phyloP scores from a whole-genome alignment of 257 asterid genomes.

The Nicotiana attenuata region DNA sequence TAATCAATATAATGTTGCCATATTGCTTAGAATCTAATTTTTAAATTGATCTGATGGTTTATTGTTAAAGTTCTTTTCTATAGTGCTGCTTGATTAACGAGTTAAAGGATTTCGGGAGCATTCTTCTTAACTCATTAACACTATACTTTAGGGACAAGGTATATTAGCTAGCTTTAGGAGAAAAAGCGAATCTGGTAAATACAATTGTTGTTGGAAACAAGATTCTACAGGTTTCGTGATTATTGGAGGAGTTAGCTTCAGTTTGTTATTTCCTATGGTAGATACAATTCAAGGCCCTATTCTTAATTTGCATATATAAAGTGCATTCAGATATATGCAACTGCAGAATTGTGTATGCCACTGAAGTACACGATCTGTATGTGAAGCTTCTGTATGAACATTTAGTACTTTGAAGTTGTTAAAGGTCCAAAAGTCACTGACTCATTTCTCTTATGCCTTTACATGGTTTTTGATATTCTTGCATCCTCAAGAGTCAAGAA shows the following conservation, averaged over 20 bases:
- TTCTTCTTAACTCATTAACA: background rate
- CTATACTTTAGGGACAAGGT: background rate
- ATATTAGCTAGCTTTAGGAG: background rate
- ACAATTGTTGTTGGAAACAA: background rate
- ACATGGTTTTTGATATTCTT: background rate
- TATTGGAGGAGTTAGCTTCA: background rate
- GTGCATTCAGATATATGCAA: background rate
- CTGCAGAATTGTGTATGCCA: background rate
- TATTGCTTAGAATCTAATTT: background rate
- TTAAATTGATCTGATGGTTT: background rate
- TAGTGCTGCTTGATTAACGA: background rate
- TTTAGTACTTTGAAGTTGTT: conserved; percentile 82
- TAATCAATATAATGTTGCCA: background rate
- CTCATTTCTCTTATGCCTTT: background rate
- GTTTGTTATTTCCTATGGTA: background rate
- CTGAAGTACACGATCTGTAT: conserved; percentile 58
- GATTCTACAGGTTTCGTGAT: background rate
- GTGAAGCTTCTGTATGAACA: conserved; percentile 75
- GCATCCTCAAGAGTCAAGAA: background rate
- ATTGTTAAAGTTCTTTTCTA: background rate
- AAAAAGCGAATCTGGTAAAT: background rate
- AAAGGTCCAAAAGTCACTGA: conserved; percentile 55
- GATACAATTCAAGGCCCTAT: background rate
- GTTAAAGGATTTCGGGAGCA: background rate
- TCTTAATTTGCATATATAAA: background rate